Base-by-base conservation (phyloP, 495 filamentous ascomycete genomes). In the Aspergillus ostianus region DNA sequence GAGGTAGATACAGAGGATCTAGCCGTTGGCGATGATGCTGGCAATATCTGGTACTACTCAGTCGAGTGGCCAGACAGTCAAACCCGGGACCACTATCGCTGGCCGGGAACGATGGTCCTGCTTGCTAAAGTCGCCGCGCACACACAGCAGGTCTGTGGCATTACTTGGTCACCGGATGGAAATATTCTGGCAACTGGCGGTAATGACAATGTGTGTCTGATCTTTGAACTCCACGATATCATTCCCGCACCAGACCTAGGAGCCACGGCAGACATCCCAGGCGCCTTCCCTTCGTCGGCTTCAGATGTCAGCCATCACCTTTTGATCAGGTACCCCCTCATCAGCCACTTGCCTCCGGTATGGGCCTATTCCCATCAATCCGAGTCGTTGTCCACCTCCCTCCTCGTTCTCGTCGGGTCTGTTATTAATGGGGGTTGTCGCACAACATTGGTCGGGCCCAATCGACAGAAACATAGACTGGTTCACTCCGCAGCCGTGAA, bases 401-500 rank as follows among this genome's bases (percentile, higher is more conserved):
- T 74, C 30, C 59, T 73, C 18, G 74, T 61, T 20, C 58, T 68
- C 50, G 53, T 65, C 3, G 72, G 73, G 27, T 62, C 67, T 12
- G 54, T 76, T 5, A 65, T 76, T 12, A 61, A 72, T 0, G 72
- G 69, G n/a, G 57, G 56, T 23, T 69, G 64, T 10, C 62, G 65
- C 47, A 76, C 74, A 9, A 55, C 68, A 21, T 30, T 69, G 13
- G 54, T 79, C n/a, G 67, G 73, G 7, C 51, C 59, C 6, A 86
- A 86, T 44, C 76, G 80, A 26, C 86, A 90, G 64, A 89, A 85
- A 61, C 85, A 95, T 67, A 82, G 81, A 36, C 91, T 94, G 81
- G 44, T 75, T 8, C 91, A 98, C 72, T 83, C 87, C 15, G 93
- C 94, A 1, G 94, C 94, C 9, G 90, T 97, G 65, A 98, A 98